Conservation (phyloP, 176 grass and related monocot species). For the Saccharum spontaneum region DNA sequence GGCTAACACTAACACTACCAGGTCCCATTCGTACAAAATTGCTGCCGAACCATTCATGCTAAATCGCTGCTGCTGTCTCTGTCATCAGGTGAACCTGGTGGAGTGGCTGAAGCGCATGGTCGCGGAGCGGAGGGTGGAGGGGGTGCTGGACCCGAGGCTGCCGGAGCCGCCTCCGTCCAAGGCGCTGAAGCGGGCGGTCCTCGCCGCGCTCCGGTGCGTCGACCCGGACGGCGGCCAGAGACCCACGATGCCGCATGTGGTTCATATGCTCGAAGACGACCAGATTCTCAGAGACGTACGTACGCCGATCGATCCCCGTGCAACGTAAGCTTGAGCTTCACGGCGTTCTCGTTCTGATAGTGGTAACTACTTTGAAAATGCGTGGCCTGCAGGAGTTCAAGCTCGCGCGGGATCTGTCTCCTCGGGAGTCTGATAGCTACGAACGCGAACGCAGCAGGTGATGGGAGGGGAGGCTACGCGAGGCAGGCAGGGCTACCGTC, state of each 20-base stretch:
- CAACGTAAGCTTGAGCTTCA: neutral
- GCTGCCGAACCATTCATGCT: neutral
- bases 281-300: conserved; percentile 58
- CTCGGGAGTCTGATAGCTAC: conserved; percentile 38
- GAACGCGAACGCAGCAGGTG: conserved; percentile 34
- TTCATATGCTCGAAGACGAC: conserved; percentile 90
- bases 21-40: neutral
- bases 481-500: neutral
- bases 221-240: conserved; percentile 68
- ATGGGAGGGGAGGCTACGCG: neutral
- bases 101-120: conserved; percentile 95
- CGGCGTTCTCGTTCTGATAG: neutral
- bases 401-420: conserved; percentile 47
- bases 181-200: conserved; percentile 68
- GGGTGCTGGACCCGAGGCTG: conserved; percentile 81
- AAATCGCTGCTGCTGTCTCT: neutral
- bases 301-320: conserved; percentile 11
- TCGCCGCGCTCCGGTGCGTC: conserved; percentile 84
- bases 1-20: neutral
- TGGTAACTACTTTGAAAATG: conserved; percentile 2
- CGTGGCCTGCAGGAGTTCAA: conserved; percentile 58
- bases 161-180: conserved; percentile 61
- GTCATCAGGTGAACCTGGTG: conserved; percentile 70
- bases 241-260: conserved; percentile 82
- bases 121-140: conserved; percentile 64